phyloP scores from a whole-genome alignment of 2,329 filamentous ascomycete species.

The Stachybotrys chartarum region DNA sequence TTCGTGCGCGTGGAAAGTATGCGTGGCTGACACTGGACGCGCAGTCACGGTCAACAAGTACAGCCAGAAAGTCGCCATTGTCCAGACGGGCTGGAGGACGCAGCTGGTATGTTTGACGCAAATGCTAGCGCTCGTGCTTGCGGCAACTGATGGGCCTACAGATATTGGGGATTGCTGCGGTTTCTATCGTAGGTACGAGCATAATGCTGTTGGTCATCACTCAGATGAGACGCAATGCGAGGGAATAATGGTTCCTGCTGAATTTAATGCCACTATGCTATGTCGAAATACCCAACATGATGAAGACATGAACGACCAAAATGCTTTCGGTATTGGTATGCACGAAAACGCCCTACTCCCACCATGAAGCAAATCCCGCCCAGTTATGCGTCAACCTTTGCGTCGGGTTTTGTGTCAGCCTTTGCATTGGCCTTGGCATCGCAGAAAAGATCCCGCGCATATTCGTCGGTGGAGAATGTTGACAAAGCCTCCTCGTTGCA shows the following conservation, averaged over 20 bases:
- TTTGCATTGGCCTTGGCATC: neutral
- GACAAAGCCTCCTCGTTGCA: slow-evolving; percentile 39
- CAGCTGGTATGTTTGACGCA: slow-evolving; percentile 54
- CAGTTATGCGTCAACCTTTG: neutral
- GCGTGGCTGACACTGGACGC: neutral
- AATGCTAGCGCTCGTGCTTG: too few species aligned
- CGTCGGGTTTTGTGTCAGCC: too few species aligned
- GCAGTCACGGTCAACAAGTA: slow-evolving; percentile 70
- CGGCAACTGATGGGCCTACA: slow-evolving; percentile 17
- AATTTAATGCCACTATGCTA: neutral
- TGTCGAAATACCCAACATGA: too few species aligned
- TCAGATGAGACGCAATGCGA: slow-evolving; percentile 12
- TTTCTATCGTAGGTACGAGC: slow-evolving; percentile 59
- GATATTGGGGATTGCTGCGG: slow-evolving; percentile 55
- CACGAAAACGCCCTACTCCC: neutral
- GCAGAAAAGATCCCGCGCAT: slow-evolving; percentile 61
- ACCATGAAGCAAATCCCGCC: neutral
- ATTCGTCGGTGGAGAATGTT: slow-evolving; percentile 17
- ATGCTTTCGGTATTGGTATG: neutral
- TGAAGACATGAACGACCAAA: neutral
- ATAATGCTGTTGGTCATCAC: slow-evolving; percentile 52
- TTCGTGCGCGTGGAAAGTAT: neutral
- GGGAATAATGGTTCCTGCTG: neutral
- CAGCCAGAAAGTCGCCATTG: slow-evolving; percentile 68
- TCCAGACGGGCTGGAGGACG: slow-evolving; percentile 91